These are phyloP conservation scores for Tolypocladium amazonense DNA, from an alignment of 2,329 filamentous ascomycete genomes.

Conservation along the genomic window DNA sequence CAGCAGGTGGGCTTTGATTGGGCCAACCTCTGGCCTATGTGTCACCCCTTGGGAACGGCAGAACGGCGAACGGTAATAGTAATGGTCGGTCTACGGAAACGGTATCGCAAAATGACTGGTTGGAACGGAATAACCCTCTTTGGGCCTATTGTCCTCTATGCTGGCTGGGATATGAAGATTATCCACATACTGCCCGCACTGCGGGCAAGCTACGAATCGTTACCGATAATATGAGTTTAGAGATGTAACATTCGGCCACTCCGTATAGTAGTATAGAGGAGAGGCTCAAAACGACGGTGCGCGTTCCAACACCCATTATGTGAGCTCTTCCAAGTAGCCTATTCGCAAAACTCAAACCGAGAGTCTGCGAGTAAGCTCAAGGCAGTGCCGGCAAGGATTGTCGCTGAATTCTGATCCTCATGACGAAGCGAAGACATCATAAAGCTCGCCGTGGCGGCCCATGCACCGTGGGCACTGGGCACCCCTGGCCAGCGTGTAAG, in stretches of 20 bases:
- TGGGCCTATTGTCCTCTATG: neutral
- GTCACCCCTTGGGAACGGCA: neutral
- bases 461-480: neutral
- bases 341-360: neutral
- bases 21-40: neutral
- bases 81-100: neutral
- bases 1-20: neutral
- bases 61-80: too few relatives aligned
- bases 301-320: neutral
- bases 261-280: too few relatives aligned
- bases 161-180: too few relatives aligned
- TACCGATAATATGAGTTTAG: too few relatives aligned
- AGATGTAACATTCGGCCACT: too few relatives aligned
- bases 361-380: neutral
- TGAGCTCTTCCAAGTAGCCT: neutral
- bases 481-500: neutral
- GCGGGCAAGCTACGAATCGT: too few relatives aligned
- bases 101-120: neutral
- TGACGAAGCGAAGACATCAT: neutral
- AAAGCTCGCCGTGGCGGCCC: neutral
- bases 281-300: too few relatives aligned
- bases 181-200: too few relatives aligned
- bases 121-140: neutral
- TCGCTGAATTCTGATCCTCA: neutral
- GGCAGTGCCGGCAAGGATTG: neutral